A percentile compares a stretch with the other conserved stretches of the same genome.
These are phyloP conservation scores for Aspergillus ustus DNA, from an alignment of 2,329 filamentous ascomycete genomes.

Conservation along the genomic window DNA sequence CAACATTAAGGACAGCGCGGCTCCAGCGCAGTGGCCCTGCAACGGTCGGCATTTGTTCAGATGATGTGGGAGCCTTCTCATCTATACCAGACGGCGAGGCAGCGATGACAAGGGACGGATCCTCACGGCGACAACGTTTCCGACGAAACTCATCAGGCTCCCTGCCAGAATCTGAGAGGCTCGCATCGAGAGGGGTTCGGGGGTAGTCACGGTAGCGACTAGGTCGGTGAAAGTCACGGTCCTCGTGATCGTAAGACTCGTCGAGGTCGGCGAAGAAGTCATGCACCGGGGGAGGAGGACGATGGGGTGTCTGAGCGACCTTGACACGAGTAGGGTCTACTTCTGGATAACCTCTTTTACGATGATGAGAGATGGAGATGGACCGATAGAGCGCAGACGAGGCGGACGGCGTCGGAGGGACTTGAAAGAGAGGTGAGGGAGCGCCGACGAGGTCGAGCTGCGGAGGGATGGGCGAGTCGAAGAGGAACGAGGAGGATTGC, in stretches of 20 bases:
- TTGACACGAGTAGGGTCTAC: conserved; percentile 32
- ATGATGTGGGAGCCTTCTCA: conserved; percentile 15
- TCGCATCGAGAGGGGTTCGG: conserved; percentile 32
- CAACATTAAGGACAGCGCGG: conserved; percentile 47
- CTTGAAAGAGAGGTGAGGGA: conserved; percentile 43
- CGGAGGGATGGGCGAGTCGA: conserved; percentile 41
- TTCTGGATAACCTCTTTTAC: conserved; percentile 39
- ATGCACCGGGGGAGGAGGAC: conserved; percentile 38
- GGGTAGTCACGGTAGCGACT: conserved; percentile 45
- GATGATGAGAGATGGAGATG: conserved; percentile 33
- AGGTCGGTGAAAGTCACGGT: conserved; percentile 43
- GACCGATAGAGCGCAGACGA: conserved; percentile 44
- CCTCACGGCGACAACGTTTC: conserved; percentile 38
- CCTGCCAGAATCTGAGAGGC: conserved; percentile 28
- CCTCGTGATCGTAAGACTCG: conserved; percentile 18
- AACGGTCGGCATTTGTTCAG: conserved; percentile 18
- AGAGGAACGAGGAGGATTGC: conserved; percentile 38
- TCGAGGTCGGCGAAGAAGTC: conserved; percentile 27
- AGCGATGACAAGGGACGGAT: conserved; percentile 30
- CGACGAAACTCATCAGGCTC: conserved; percentile 31
- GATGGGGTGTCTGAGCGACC: conserved; percentile 29
- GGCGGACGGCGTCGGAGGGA: conserved; percentile 41
- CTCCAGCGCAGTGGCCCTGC: conserved; percentile 41
- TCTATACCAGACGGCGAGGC: conserved; percentile 29
- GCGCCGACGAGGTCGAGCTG: conserved; percentile 45